Conservation (phyloP, 305 asterid species). For the Solanum hybrid region DNA sequence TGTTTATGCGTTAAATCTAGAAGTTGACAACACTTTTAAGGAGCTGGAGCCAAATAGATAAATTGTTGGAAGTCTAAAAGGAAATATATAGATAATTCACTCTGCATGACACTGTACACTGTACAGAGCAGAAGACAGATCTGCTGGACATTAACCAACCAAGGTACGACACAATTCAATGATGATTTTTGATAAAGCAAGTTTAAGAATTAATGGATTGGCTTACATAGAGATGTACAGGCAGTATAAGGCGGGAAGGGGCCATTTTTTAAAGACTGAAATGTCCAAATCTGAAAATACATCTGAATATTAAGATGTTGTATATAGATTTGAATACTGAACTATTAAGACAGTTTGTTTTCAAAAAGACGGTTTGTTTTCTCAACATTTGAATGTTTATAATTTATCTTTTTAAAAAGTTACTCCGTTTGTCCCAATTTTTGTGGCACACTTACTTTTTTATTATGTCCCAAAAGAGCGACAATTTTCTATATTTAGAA, state of each 20-base stretch:
- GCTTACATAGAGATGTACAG: not conserved
- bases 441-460: not conserved
- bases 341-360: not conserved
- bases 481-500: not conserved
- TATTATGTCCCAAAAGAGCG: not conserved
- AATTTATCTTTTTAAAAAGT: not conserved
- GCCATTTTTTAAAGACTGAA: not conserved
- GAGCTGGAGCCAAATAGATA: not conserved
- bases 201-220: not conserved
- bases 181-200: not conserved
- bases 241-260: not conserved
- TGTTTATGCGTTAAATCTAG: not conserved
- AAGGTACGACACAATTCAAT: not conserved
- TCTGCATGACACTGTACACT: not conserved
- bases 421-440: not conserved
- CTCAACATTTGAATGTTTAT: not conserved
- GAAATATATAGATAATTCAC: not conserved
- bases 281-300: not conserved
- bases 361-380: not conserved
- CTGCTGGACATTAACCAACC: not conserved
- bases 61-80: not conserved
- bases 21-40: not conserved
- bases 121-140: not conserved
- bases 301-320: not conserved
- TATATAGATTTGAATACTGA: not conserved